phyloP scores from a whole-genome alignment of 2,329 filamentous ascomycete genomes.

The Exophiala viscosa region DNA sequence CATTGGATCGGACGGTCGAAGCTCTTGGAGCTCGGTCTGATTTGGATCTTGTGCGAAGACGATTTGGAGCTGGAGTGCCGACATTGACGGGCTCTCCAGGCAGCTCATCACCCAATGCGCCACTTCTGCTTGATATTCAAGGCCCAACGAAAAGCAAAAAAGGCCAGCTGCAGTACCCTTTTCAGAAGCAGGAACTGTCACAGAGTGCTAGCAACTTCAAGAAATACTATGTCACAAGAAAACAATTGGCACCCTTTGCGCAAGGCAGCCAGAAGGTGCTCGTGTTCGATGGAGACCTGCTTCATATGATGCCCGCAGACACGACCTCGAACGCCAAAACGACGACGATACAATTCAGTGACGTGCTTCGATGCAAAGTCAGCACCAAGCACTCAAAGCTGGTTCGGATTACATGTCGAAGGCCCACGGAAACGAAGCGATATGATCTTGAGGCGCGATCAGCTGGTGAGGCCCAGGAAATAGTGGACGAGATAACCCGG shows the following conservation, averaged over 20 bases:
- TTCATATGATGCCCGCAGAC: constrained; percentile 60
- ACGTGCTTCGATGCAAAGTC: constrained; percentile 63
- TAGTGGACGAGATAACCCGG: constrained; percentile 61
- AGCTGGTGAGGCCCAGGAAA: constrained; percentile 56
- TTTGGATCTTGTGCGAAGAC: constrained; percentile 59
- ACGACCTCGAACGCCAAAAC: constrained; percentile 50
- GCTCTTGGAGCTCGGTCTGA: constrained; percentile 58
- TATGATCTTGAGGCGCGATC: constrained; percentile 64
- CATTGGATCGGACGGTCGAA: constrained; percentile 62
- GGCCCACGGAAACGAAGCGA: constrained; percentile 60
- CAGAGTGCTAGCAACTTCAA: constrained; percentile 50
- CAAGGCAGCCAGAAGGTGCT: constrained; percentile 58
- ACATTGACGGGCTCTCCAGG: constrained; percentile 57
- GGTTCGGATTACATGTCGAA: constrained; percentile 59
- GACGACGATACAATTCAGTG: constrained; percentile 60
- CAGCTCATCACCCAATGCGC: constrained; percentile 62
- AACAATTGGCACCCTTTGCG: constrained; percentile 63
- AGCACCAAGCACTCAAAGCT: constrained; percentile 62
- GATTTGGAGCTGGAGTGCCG: constrained; percentile 57
- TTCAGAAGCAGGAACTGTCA: constrained; percentile 47
- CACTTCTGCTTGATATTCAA: constrained; percentile 51
- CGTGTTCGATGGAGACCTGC: constrained; percentile 62
- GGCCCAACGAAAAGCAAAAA: constrained; percentile 44
- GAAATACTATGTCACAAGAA: constrained; percentile 61
- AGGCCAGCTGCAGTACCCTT: constrained; percentile 43